Percentiles rank a stretch among this genome's conserved stretches.
Conservation (phyloP, 202 grass and related monocot genomes). For the Cymbopogon flexuosus region DNA sequence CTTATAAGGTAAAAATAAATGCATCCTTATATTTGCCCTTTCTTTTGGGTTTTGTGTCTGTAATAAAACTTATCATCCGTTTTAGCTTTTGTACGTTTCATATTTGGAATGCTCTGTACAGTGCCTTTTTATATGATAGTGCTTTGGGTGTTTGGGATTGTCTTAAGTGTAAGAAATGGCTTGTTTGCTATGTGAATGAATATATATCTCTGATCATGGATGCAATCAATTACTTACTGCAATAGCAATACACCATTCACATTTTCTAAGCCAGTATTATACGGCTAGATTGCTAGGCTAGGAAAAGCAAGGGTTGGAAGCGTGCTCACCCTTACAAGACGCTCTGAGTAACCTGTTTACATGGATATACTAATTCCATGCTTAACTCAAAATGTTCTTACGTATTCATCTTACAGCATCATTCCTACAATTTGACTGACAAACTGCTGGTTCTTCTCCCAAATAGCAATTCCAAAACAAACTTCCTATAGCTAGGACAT, state of each 20-base stretch:
- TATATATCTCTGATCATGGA: not conserved
- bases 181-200: not conserved
- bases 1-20: not conserved
- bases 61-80: slow-evolving; percentile 1
- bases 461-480: not conserved
- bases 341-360: not conserved
- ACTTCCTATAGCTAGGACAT: not conserved
- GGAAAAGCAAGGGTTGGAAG: not conserved
- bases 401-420: too few species aligned
- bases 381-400: too few species aligned
- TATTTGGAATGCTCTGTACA: not conserved
- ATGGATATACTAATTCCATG: too few species aligned
- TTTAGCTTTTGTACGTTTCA: not conserved
- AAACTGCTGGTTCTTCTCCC: not conserved
- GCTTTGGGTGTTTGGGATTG: not conserved
- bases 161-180: not conserved
- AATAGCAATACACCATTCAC: not conserved
- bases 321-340: not conserved
- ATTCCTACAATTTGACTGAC: not conserved
- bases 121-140: not conserved
- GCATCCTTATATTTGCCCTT: not conserved
- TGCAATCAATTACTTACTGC: not conserved
- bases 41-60: not conserved
- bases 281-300: not conserved
- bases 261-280: not conserved